Conservation (phyloP, 2,329 filamentous ascomycete species). For the Neopestalotiopsis rosae region DNA sequence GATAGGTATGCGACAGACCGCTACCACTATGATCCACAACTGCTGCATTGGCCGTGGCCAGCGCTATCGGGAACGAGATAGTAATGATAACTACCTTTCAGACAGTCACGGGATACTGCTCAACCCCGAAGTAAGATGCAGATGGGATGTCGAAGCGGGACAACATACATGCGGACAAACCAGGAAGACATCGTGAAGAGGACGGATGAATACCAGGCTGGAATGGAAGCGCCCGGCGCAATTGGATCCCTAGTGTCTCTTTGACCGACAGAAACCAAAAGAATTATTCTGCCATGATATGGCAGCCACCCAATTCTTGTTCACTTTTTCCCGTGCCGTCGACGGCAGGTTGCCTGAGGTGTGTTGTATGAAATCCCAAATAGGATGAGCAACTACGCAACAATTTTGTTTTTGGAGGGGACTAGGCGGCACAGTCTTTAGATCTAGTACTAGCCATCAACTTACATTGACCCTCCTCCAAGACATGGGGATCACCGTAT, state of each 20-base stretch:
- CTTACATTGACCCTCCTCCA: not conserved
- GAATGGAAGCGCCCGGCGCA: not conserved
- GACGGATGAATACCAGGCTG: not conserved
- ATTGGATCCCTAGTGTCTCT: not conserved
- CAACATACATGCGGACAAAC: not conserved
- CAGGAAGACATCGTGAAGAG: not conserved
- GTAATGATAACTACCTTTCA: not conserved
- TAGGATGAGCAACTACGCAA: not conserved
- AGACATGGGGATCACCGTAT: not conserved
- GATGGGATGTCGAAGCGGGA: not conserved
- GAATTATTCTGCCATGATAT: not conserved
- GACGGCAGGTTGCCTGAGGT: not conserved
- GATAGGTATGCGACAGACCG: not conserved
- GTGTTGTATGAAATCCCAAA: not conserved
- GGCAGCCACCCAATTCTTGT: not conserved
- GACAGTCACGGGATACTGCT: not conserved
- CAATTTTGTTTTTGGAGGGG: not conserved
- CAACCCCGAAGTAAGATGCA: not conserved
- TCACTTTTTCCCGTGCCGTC: not conserved
- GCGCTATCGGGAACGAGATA: not conserved
- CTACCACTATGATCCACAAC: not conserved
- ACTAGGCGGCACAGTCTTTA: not conserved
- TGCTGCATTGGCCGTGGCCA: not conserved
- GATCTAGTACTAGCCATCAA: not conserved
- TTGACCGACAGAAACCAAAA: not conserved